Evolutionary conservation across 2,329 filamentous ascomycete genomes (phyloP).

Genomic region (Pseudocercospora macadamiae): DNA sequence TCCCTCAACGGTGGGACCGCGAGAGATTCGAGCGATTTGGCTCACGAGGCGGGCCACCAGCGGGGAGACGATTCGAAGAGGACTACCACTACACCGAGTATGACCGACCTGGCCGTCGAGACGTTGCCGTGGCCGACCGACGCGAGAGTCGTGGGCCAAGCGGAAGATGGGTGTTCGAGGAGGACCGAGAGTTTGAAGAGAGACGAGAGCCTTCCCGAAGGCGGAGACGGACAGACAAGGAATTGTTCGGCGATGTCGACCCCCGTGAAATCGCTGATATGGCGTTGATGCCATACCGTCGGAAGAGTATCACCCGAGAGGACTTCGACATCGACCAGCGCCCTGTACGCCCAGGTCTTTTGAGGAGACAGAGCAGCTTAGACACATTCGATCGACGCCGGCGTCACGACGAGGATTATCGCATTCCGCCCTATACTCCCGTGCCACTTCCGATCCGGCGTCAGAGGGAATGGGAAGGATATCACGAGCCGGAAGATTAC

Average conservation of each 20-base stretch:
- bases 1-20: slow-evolving; percentile 55
- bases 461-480: slow-evolving; percentile 65
- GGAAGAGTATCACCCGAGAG: slow-evolving; percentile 54
- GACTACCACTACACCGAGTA: slow-evolving; percentile 46
- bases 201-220: slow-evolving; percentile 36
- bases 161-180: slow-evolving; percentile 47
- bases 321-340: slow-evolving; percentile 58
- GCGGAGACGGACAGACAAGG: slow-evolving; percentile 43
- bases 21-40: slow-evolving; percentile 54
- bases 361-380: slow-evolving; percentile 83
- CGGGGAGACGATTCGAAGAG: slow-evolving; percentile 42
- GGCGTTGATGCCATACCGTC: slow-evolving; percentile 58
- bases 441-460: slow-evolving; percentile 65
- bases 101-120: slow-evolving; percentile 41
- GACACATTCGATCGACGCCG: slow-evolving; percentile 84
- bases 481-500: slow-evolving; percentile 47
- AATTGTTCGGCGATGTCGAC: slow-evolving; percentile 52
- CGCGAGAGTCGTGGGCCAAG: slow-evolving; percentile 38
- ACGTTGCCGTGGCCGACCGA: slow-evolving; percentile 47
- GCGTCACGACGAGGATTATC: slow-evolving; percentile 64
- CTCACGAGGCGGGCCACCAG: slow-evolving; percentile 31
- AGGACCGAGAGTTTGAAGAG: slow-evolving; percentile 58
- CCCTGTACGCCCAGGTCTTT: slow-evolving; percentile 64
- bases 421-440: slow-evolving; percentile 67
- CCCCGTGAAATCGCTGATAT: slow-evolving; percentile 53